Conservation (phyloP, 805 yeast genomes). For the Yamadazyma paraphyllophila region DNA sequence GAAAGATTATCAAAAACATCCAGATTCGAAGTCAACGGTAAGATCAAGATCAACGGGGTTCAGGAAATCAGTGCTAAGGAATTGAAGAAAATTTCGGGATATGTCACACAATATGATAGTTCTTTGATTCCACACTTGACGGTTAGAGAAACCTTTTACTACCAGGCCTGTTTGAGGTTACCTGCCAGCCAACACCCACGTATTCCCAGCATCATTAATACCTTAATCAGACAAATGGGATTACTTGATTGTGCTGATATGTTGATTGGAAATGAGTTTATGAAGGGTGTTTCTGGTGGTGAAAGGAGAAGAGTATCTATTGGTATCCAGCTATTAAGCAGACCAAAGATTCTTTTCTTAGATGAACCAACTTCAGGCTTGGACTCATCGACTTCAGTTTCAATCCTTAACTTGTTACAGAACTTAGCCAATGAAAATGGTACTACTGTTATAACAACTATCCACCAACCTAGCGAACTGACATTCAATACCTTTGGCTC, state of each 20-base stretch:
- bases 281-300: slow-evolving; percentile 43
- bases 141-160: slow-evolving; percentile 71
- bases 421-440: slow-evolving; percentile 55
- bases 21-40: slow-evolving; percentile 23
- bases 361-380: slow-evolving; percentile 92
- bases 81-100: slow-evolving; percentile 51
- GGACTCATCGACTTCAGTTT: slow-evolving; percentile 73
- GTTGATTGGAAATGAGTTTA: slow-evolving; percentile 39
- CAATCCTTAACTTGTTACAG: slow-evolving; percentile 60
- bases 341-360: slow-evolving; percentile 66
- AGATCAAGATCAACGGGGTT: slow-evolving; percentile 23
- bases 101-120: slow-evolving; percentile 80
- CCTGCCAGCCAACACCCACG: slow-evolving; percentile 35
- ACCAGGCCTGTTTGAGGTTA: slow-evolving; percentile 68
- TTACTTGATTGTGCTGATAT: slow-evolving; percentile 75
- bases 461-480: slow-evolving; percentile 80
- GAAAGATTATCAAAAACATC: slow-evolving; percentile 38
- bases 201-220: slow-evolving; percentile 52
- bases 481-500: slow-evolving; percentile 66
- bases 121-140: slow-evolving; percentile 69
- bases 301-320: slow-evolving; percentile 83
- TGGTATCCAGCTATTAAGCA: slow-evolving; percentile 71
- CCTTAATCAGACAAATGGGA: slow-evolving; percentile 65
- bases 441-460: slow-evolving; percentile 68
- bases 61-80: slow-evolving; percentile 24